Evolutionary conservation across 164 flowering plant species (phyloP), one percentile per base, ranked within the genome.

Genomic region (Nelumbo lutea): DNA sequence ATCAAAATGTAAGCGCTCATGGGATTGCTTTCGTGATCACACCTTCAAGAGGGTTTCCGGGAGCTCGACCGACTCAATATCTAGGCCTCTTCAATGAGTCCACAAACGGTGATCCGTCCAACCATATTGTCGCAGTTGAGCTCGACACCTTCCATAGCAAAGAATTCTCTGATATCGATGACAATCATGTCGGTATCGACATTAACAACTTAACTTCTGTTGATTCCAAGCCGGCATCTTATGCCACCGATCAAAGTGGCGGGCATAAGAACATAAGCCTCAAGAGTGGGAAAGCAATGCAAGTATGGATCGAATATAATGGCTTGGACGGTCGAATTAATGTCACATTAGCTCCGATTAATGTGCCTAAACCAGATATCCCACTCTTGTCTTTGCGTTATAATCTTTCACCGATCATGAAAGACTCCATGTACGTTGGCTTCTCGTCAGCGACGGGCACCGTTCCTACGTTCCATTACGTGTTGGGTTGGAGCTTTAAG

Each of bases 111-210:
- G 27, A 27, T 27, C 38, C 67, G 1, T 61, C 74, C 3, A 77
- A 74, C 61, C 82, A 79, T 44, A 14, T 79, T 1, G 14, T 77
- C 2, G 76, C 76, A 0, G 42, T 77, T 41, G 73, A 77, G 62
- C 46, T 72, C 1, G 79, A 77, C 64, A 69, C 76, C 0, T 39
- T 67, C 10, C 50, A 46, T 0, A 70, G 48, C 52, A 5, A 48
- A 2, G 72, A 71, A 8, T 62, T 77, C 52, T 15, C 15, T 0
- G 82, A 79, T 47, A 74, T 76, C 9, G 64, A 76, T 44, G 68
- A 64, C 38, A 76, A 79, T 59, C 82, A 79, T 59, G 73, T 79
- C 11, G 79, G 80, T 0, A 66, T 79, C 10, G 72, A 79, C 51
- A 55, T 79, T 44, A 79, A 79, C 53, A 43, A 73, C 58, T n/a